A percentile compares a stretch with the other conserved stretches of the same genome.
phyloP scores from a whole-genome alignment of 768 basidiomycete species.

The Calocybe cyanea region DNA sequence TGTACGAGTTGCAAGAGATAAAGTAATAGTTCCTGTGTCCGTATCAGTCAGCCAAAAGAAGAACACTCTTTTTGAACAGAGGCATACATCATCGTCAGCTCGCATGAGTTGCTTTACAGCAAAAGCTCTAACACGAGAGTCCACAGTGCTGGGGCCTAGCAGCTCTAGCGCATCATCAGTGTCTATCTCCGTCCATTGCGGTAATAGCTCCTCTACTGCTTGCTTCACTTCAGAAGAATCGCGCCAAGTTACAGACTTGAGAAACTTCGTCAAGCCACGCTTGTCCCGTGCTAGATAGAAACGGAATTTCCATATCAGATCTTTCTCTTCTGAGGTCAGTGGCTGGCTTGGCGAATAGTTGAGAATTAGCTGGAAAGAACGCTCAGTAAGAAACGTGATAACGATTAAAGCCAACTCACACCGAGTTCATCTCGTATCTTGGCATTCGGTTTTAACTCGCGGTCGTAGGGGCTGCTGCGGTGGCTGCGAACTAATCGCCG shows the following conservation, averaged over 20 bases:
- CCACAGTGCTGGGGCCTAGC: constrained; percentile 84
- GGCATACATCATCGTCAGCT: constrained; percentile 88
- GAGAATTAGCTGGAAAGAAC: constrained; percentile 66
- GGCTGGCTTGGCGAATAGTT: constrained; percentile 87
- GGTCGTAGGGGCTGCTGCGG: constrained; percentile 88
- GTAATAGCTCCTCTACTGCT: constrained; percentile 92
- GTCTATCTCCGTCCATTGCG: constrained; percentile 96
- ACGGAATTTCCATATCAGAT: constrained; percentile 98
- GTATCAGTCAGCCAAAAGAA: constrained; percentile 4
- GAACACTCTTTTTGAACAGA: neutral
- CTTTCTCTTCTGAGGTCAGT: constrained; percentile 89
- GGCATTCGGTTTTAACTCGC: constrained; percentile 95
- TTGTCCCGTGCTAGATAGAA: constrained; percentile 93
- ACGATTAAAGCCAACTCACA: constrained; percentile 41
- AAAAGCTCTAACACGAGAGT: constrained; percentile 90
- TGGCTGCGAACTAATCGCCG: constrained; percentile 92
- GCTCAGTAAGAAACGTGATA: neutral
- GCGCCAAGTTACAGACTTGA: constrained; percentile 97
- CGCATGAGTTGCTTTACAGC: constrained; percentile 87
- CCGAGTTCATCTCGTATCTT: constrained; percentile 91
- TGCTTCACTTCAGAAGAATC: constrained; percentile 96
- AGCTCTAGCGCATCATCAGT: constrained; percentile 96
- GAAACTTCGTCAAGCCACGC: constrained; percentile 93
- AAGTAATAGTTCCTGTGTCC: constrained; percentile 75
- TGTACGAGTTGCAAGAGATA: constrained; percentile 97